Percentiles rank a stretch among this genome's conserved stretches.
These are phyloP conservation scores for Chloranthus sessilifolius DNA, from an alignment of 164 flowering plant species.

Conservation along the genomic window DNA sequence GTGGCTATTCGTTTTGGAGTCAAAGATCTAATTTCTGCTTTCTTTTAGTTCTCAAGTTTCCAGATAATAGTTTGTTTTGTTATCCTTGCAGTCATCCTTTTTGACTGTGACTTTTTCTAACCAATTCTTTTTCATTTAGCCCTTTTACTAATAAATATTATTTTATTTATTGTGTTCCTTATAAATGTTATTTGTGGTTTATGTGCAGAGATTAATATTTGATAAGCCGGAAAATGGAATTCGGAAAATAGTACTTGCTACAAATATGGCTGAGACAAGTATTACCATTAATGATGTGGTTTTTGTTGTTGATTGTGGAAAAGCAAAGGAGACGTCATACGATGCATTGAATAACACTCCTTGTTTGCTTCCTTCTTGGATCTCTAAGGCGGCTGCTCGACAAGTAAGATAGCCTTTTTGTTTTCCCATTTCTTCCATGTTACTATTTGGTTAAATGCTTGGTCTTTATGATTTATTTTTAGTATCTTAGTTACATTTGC, in stretches of 20 bases:
- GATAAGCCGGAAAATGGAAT: constrained; percentile 75
- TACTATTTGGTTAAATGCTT: too few species aligned
- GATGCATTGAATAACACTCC: constrained; percentile 98
- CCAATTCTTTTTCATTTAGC: not conserved
- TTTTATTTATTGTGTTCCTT: constrained; percentile 1
- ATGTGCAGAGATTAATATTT: constrained; percentile 77
- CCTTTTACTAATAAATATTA: too few species aligned
- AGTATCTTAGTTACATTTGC: too few species aligned
- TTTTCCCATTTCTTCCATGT: too few species aligned
- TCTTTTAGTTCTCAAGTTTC: too few species aligned
- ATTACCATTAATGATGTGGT: constrained; percentile 93
- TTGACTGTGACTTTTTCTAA: too few species aligned
- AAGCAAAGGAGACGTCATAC: constrained; percentile 97
- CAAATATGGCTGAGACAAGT: constrained; percentile 99
- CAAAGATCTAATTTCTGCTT: too few species aligned
- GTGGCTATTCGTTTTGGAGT: too few species aligned
- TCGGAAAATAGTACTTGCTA: constrained; percentile 89
- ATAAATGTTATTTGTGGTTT: constrained; percentile 12
- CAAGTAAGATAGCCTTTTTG: constrained; percentile 63
- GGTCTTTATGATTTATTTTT: too few species aligned
- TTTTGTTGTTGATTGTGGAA: constrained; percentile 95
- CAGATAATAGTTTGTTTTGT: too few species aligned
- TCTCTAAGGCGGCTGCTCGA: constrained; percentile 88
- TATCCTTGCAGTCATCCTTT: too few species aligned
- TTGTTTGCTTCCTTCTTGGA: constrained; percentile 97